Conservation (phyloP, 768 basidiomycete species). For the Pisolithus tinctorius region DNA sequence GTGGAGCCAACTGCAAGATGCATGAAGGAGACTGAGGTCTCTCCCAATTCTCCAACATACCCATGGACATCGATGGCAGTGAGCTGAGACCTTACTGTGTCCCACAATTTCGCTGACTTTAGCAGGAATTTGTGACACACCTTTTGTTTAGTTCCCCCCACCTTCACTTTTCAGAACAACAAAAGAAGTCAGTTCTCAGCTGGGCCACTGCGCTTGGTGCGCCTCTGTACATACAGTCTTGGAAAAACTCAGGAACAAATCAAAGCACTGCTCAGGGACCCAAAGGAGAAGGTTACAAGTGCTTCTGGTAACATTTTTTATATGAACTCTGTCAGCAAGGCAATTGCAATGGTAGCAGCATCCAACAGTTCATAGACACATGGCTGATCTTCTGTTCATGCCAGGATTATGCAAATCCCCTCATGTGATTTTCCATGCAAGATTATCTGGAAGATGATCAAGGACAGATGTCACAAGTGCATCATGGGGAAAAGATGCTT, state of each 20-base stretch:
- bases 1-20: neutral
- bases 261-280: constrained; percentile 15
- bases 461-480: constrained; percentile 16
- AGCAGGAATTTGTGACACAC: constrained; percentile 22
- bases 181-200: constrained; percentile 21
- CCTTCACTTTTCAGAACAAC: constrained; percentile 24
- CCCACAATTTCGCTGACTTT: constrained; percentile 1
- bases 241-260: constrained; percentile 13
- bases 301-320: constrained; percentile 24
- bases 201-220: constrained; percentile 27
- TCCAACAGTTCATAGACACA: neutral
- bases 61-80: constrained; percentile 5
- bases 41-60: constrained; percentile 20
- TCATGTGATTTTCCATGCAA: constrained; percentile 15
- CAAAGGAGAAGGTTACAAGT: constrained; percentile 14
- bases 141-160: constrained; percentile 27
- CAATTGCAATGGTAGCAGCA: constrained; percentile 14
- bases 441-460: constrained; percentile 23
- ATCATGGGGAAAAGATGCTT: constrained; percentile 25
- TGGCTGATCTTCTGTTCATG: neutral
- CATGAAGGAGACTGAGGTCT: constrained; percentile 22
- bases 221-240: constrained; percentile 19
- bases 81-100: neutral
- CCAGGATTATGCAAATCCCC: constrained; percentile 23
- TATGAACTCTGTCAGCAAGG: constrained; percentile 13